A percentile compares a stretch with the other conserved stretches of the same genome.
phyloP scores from a whole-genome alignment of 148 eudicot genomes.

The Fagopyrum homotropicum region DNA sequence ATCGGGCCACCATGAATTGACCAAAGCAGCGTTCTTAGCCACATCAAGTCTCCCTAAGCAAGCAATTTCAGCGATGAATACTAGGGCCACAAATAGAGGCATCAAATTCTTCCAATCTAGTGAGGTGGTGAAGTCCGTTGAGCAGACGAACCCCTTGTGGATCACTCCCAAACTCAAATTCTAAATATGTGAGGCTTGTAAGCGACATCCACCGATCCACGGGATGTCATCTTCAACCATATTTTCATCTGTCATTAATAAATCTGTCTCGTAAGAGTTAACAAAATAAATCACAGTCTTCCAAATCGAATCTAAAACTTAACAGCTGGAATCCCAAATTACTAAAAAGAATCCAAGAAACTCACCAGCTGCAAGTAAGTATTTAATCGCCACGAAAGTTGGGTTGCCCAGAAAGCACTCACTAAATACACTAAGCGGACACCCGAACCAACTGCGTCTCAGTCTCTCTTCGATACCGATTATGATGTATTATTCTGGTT shows the following conservation, averaged over 20 bases:
- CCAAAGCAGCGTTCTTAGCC: slow-evolving; percentile 52
- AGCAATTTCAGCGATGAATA: slow-evolving; percentile 60
- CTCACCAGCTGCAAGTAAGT: too few species aligned
- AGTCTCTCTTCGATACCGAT: too few species aligned
- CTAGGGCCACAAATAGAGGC: slow-evolving; percentile 48
- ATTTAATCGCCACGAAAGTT: too few species aligned
- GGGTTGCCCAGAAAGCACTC: too few species aligned
- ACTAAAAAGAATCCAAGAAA: too few species aligned
- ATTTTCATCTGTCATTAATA: not conserved
- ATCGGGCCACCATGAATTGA: slow-evolving; percentile 75
- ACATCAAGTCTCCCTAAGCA: slow-evolving; percentile 63
- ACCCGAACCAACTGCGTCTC: too few species aligned
- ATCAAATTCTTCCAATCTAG: slow-evolving; percentile 12
- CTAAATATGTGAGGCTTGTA: not conserved
- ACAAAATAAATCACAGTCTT: not conserved
- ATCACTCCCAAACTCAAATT: not conserved
- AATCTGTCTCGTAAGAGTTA: not conserved
- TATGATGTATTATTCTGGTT: too few species aligned
- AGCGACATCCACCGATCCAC: not conserved
- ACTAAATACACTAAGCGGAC: too few species aligned
- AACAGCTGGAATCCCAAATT: too few species aligned
- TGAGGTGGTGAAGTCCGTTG: slow-evolving; percentile 10
- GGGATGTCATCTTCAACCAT: not conserved
- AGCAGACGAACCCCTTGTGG: not conserved
- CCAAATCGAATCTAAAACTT: too few species aligned